These are phyloP conservation scores for Globisporangium abappressorium DNA, from an alignment of 352 stramenopile genomes.

Conservation along the genomic window DNA sequence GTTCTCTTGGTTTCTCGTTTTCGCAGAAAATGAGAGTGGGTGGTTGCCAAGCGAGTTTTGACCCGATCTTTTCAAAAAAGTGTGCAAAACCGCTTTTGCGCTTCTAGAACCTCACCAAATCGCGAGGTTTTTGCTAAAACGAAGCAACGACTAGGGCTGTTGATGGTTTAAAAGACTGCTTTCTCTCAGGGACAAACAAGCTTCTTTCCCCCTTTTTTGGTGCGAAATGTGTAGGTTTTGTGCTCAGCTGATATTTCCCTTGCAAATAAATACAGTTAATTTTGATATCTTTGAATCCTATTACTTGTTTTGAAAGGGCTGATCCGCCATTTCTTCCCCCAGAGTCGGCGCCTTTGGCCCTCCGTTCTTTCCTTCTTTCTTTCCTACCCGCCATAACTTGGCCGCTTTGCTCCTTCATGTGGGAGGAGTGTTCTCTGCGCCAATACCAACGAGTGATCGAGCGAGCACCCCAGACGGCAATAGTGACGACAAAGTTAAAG, in stretches of 20 bases:
- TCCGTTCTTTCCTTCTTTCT: background rate
- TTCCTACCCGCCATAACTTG: constrained; percentile 7
- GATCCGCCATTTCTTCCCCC: constrained; percentile 6
- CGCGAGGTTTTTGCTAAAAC: background rate
- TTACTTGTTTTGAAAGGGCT: background rate
- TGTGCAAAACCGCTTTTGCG: background rate
- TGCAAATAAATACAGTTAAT: background rate
- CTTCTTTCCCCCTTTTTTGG: constrained; percentile 7
- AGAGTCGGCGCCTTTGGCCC: background rate
- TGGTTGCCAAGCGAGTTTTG: background rate
- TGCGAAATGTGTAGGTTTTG: constrained; percentile 1
- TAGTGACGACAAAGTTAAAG: background rate
- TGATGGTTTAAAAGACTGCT: background rate
- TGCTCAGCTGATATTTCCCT: background rate
- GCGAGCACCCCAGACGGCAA: background rate
- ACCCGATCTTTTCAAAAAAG: background rate
- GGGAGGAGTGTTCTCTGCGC: background rate
- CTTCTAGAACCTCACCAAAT: background rate
- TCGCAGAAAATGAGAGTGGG: background rate
- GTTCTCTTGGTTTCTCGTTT: background rate
- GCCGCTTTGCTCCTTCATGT: background rate
- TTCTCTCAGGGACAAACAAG: background rate
- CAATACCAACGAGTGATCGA: constrained; percentile 1
- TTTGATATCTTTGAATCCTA: background rate
- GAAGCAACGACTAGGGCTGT: background rate